These are phyloP conservation scores for Kregervanrija delftensis DNA, from an alignment of 805 yeast genomes.

Conservation along the genomic window DNA sequence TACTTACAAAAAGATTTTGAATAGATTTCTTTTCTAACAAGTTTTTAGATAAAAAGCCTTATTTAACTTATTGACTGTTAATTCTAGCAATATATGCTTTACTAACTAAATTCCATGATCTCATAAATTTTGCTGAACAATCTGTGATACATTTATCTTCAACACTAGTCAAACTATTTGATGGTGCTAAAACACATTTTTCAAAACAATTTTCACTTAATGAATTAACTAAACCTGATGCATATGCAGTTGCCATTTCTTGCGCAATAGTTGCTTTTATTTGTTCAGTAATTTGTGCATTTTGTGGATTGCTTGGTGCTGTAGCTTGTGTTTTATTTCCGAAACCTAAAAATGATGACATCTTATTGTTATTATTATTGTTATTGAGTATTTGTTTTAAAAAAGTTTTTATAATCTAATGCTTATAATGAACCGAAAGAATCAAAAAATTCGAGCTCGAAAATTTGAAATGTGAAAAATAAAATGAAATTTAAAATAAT, in stretches of 20 bases:
- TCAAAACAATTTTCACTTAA: slow-evolving; percentile 84
- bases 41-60: too few relatives aligned
- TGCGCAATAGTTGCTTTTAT: slow-evolving; percentile 65
- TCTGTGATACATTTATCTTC: slow-evolving; percentile 67
- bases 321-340: slow-evolving; percentile 15
- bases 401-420: background rate
- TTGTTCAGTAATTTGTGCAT: slow-evolving; percentile 49
- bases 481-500: too few relatives aligned
- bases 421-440: too few relatives aligned
- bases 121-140: slow-evolving; percentile 83
- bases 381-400: background rate
- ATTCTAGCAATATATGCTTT: slow-evolving; percentile 71
- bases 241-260: slow-evolving; percentile 88
- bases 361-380: slow-evolving; percentile 2
- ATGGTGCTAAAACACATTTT: slow-evolving; percentile 64
- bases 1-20: background rate
- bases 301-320: slow-evolving; percentile 13
- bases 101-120: slow-evolving; percentile 83
- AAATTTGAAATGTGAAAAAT: background rate
- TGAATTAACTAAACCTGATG: slow-evolving; percentile 78
- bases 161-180: slow-evolving; percentile 33
- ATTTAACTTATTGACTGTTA: slow-evolving; percentile 15
- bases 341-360: slow-evolving; percentile 28
- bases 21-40: background rate
- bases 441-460: background rate